phyloP scores from a whole-genome alignment of 164 flowering plant species.

The Hamamelis virginiana region DNA sequence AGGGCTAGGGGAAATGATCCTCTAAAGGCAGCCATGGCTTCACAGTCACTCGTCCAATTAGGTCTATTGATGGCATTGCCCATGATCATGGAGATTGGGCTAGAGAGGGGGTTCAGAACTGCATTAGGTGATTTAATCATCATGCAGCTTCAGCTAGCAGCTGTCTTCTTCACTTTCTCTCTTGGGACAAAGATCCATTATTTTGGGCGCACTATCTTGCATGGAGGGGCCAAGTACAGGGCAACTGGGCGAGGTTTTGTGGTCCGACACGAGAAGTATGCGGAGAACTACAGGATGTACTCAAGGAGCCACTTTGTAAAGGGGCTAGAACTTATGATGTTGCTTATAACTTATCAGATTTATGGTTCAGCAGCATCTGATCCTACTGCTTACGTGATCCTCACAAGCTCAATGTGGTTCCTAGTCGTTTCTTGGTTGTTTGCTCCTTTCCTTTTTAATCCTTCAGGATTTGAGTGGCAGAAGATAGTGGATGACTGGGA shows the following conservation, averaged over 20 bases:
- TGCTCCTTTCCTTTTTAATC: conserved; percentile 92
- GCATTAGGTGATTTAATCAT: conserved; percentile 77
- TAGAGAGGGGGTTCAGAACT: conserved; percentile 92
- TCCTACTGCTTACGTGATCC: conserved; percentile 35
- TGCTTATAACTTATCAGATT: conserved; percentile 64
- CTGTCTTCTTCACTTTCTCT: conserved; percentile 97
- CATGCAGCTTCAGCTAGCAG: conserved; percentile 93
- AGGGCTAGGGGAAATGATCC: conserved; percentile 53
- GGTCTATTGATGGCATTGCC: conserved; percentile 87
- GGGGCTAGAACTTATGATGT: conserved; percentile 73
- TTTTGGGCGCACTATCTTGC: conserved; percentile 87
- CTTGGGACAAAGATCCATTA: conserved; percentile 93
- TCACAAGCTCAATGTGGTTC: conserved; percentile 88
- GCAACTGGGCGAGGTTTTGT: conserved; percentile 99
- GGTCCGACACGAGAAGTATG: conserved; percentile 89
- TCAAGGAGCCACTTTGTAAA: conserved; percentile 96
- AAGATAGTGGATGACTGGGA: conserved; percentile 98
- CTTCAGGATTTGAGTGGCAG: conserved; percentile 99
- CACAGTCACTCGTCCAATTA: conserved; percentile 88
- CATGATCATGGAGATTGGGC: conserved; percentile 96
- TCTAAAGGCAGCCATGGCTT: conserved; percentile 80
- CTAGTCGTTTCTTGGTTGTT: conserved; percentile 85
- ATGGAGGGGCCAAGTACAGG: conserved; percentile 98
- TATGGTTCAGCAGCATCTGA: conserved; percentile 52
- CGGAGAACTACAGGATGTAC: conserved; percentile 93